Evolutionary conservation across 805 yeast species (phyloP), one percentile per base, ranked within the genome.

Genomic region (Komagataella pseudopastoris): DNA sequence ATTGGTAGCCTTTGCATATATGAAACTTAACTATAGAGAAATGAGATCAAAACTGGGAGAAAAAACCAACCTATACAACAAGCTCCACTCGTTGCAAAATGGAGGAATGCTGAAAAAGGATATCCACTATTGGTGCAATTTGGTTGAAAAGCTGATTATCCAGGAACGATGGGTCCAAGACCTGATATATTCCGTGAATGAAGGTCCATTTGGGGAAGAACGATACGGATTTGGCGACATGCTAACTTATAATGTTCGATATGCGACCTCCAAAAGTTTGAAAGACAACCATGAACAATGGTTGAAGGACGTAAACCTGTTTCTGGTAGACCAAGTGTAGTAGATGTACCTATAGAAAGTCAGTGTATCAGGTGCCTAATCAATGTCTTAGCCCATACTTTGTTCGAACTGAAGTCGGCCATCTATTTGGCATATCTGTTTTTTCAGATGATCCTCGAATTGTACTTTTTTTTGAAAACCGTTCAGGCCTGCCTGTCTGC

Each of bases 101-200:
- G 88, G 83, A 16, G 75, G 79, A 18, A 60, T 74, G 47, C 60
- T 74, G 66, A 61, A 71, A 48, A 63, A 71, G 44, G 83, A 79
- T 44, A 63, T 85, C 51, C 63, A 68, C 16, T 68, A 72, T 17
- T 81, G 85, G 75, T 66, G 77, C 14, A 73, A 68, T 12, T 63
- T 81, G 23, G 79, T 81, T 0, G 74, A 74, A 46, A 77, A 73
- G 47, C 63, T 83, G 51, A 70, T 84, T 43, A 71, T 72, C 24
- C 76, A 76, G 48, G 80, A 76, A 54, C 71, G 75, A 46, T 85
- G 95, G 91, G 72, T 78, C 51, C 68, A 75, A 43, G 77, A 75
- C 23, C 60, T 85, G 39, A 30, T 30, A 30, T 30, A 30, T 30
- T 30, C 39, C 39, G 39, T 30, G 14, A 30, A 30, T 30, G 39